Evolutionary conservation across 768 basidiomycete genomes (phyloP).

Genomic region (Boletus pseudo-olivaceus): DNA sequence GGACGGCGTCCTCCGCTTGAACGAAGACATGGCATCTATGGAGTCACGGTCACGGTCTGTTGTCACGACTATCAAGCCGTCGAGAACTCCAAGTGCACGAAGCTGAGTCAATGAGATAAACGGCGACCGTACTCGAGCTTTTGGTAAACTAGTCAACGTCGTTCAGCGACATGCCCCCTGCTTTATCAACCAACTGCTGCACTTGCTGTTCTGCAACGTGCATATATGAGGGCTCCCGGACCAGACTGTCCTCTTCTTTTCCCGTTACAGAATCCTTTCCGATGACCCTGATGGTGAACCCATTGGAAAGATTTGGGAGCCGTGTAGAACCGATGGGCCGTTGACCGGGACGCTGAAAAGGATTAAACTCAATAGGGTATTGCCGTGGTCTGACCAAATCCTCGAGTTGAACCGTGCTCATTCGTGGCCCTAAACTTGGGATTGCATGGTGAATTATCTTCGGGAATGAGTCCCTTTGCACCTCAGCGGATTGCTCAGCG

Average conservation of each 20-base stretch:
- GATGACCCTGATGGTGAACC: constrained; percentile 29
- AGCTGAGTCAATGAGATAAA: neutral
- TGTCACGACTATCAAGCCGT: neutral
- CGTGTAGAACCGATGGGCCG: constrained; percentile 23
- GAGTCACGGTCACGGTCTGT: constrained; percentile 13
- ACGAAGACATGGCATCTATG: constrained; percentile 59
- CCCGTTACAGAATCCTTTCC: constrained; percentile 15
- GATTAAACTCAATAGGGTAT: constrained; percentile 31
- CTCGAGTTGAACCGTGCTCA: constrained; percentile 20
- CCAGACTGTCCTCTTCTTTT: neutral
- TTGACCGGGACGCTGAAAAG: constrained; percentile 34
- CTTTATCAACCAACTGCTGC: constrained; percentile 12
- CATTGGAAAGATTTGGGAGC: constrained; percentile 31
- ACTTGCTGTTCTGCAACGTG: constrained; percentile 1
- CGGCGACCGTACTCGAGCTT: neutral
- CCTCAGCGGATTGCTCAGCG: constrained; percentile 35
- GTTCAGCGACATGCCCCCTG: constrained; percentile 22
- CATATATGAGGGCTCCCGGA: neutral
- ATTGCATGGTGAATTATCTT: constrained; percentile 28
- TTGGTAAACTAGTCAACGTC: constrained; percentile 23
- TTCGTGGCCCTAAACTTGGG: constrained; percentile 22
- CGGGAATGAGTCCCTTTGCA: constrained; percentile 28
- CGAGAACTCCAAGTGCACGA: neutral
- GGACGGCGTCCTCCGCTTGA: constrained; percentile 60
- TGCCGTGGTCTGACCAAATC: constrained; percentile 24